Percentiles rank a stretch among this genome's conserved stretches.
These are phyloP conservation scores for Westerdykella sp. DNA, from an alignment of 2,329 filamentous ascomycete species.

Conservation along the genomic window DNA sequence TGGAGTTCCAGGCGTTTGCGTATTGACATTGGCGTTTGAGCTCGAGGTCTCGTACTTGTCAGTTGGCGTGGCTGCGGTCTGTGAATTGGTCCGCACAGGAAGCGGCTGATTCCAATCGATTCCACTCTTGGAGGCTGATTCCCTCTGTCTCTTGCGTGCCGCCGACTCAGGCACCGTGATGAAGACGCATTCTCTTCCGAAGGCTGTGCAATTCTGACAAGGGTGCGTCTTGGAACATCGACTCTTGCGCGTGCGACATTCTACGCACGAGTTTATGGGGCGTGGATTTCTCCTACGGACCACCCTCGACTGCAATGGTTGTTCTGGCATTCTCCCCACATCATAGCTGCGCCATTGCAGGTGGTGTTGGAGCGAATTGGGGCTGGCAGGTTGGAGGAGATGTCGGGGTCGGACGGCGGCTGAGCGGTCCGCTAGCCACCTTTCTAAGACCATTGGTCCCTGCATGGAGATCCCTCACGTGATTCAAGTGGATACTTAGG, in stretches of 20 bases:
- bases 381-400: conserved; percentile 9
- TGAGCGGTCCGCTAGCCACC: conserved; percentile 3
- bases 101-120: conserved; percentile 35
- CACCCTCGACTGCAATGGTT: conserved; percentile 34
- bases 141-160: conserved; percentile 30
- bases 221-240: conserved; percentile 37
- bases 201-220: conserved; percentile 36
- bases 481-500: too few relatives aligned
- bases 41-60: conserved; percentile 22
- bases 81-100: conserved; percentile 22
- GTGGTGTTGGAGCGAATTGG: conserved; percentile 11
- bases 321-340: conserved; percentile 33
- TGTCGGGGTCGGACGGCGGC: conserved; percentile 5
- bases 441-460: conserved; percentile 8
- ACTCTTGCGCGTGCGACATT: conserved; percentile 35
- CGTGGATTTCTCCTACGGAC: conserved; percentile 35
- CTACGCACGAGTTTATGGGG: conserved; percentile 36
- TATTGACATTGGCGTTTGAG: conserved; percentile 20
- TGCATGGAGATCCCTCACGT: conserved; percentile 1
- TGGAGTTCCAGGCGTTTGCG: conserved; percentile 33
- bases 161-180: conserved; percentile 36
- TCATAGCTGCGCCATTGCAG: conserved; percentile 29
- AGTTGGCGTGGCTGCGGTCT: conserved; percentile 16
- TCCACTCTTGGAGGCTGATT: conserved; percentile 23
- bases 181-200: conserved; percentile 35